phyloP scores from a whole-genome alignment of 2,329 filamentous ascomycete genomes.

The Colletotrichum lentis region DNA sequence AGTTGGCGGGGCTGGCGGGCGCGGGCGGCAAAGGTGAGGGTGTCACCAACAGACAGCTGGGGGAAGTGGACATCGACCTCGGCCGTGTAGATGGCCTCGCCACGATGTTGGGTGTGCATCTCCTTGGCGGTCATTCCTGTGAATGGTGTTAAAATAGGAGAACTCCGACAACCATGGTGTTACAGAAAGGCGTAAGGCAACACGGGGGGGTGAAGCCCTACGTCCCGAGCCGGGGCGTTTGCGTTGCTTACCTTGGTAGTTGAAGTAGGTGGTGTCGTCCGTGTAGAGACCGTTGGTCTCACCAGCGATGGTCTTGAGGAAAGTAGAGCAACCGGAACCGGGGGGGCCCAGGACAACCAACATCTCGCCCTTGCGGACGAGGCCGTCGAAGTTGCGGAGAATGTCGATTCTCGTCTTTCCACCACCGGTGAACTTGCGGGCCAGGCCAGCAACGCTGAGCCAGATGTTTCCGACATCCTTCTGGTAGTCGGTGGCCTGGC shows the following conservation, averaged over 20 bases:
- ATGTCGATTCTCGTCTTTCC: slow-evolving; percentile 71
- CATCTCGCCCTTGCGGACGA: slow-evolving; percentile 77
- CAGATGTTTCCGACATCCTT: slow-evolving; percentile 71
- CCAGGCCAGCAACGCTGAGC: slow-evolving; percentile 57
- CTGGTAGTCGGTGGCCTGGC: slow-evolving; percentile 74
- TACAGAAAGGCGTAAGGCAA: slow-evolving; percentile 13
- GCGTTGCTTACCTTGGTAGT: slow-evolving; percentile 74
- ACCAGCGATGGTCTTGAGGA: slow-evolving; percentile 84
- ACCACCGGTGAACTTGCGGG: slow-evolving; percentile 61
- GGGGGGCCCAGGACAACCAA: slow-evolving; percentile 78
- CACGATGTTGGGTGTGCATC: slow-evolving; percentile 81
- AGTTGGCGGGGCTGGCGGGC: slow-evolving; percentile 71
- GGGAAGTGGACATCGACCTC: slow-evolving; percentile 86
- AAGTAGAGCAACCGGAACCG: slow-evolving; percentile 80
- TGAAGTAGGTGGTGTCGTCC: slow-evolving; percentile 75
- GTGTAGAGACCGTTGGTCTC: slow-evolving; percentile 83
- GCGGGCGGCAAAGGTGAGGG: slow-evolving; percentile 77
- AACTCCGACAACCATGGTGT: not conserved
- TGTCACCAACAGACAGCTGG: slow-evolving; percentile 79
- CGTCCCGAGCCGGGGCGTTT: not conserved
- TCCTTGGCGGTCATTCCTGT: slow-evolving; percentile 71
- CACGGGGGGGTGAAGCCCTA: not conserved
- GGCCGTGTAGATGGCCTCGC: too few species aligned
- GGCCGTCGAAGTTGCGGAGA: slow-evolving; percentile 71
- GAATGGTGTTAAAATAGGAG: slow-evolving; percentile 2